A percentile compares a stretch with the other conserved stretches of the same genome.
phyloP scores from a whole-genome alignment of 306 rosid genomes.

The Oemleria cerasiformis region DNA sequence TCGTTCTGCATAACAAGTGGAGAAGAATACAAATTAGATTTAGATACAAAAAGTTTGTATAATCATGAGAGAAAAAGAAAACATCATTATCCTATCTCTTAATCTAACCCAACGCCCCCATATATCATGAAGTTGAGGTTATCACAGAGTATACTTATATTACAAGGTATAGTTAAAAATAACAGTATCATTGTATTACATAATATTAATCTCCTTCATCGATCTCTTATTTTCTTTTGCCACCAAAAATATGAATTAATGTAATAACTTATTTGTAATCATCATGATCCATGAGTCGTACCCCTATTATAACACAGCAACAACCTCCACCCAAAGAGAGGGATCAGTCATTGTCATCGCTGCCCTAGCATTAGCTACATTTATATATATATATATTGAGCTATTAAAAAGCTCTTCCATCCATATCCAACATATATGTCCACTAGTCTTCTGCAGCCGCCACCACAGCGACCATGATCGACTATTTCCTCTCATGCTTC shows the following conservation, averaged over 20 bases:
- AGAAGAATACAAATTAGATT: neutral
- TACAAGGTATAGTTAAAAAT: neutral
- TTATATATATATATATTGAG: neutral
- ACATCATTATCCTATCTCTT: neutral
- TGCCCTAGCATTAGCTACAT: slow-evolving; percentile 19
- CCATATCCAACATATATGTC: neutral
- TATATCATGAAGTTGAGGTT: no score
- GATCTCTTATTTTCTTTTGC: neutral
- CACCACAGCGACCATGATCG: neutral
- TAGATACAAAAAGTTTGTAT: neutral
- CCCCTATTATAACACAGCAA: neutral
- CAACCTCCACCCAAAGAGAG: neutral
- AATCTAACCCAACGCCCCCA: no score
- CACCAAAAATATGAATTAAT: neutral
- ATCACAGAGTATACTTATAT: neutral
- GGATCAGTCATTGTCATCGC: slow-evolving; percentile 4
- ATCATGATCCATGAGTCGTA: neutral
- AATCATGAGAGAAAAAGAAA: slow-evolving; percentile 10
- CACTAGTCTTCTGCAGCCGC: neutral
- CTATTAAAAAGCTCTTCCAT: neutral
- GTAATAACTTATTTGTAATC: slow-evolving; percentile 3
- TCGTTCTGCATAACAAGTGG: no score
- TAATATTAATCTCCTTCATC: neutral
- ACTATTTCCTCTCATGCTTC: slow-evolving; percentile 43
- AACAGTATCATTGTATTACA: neutral